Base-by-base conservation (phyloP, 2,329 filamentous ascomycete species). In the Pseudogymnoascus sp. region DNA sequence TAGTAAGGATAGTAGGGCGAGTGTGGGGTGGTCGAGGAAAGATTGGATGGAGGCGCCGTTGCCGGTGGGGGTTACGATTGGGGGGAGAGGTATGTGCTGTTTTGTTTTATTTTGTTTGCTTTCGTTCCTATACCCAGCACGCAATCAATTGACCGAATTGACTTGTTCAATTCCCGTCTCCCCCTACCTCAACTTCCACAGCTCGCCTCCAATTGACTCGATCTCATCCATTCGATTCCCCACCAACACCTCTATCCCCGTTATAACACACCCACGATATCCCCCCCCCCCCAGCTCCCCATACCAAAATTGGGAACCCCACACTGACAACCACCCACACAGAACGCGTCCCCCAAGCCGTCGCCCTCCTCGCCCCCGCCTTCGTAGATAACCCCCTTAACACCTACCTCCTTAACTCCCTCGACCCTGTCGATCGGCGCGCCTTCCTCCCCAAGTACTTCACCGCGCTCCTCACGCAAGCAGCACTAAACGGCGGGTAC, bases 391-490 rank as follows among this genome's bases (percentile, higher is more conserved):
- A 59, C n/a, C 42, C 68, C 5, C 62, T 67, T 21, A 67, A 68
- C 34, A 64, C 36, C 12, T 69, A 68, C 39, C n/a, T 68, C 10
- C 64, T 69, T 4, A 62, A 62, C 21, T 61, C 59, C n/a, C 60
- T 69, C 36, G 39, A 64, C 1, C 34, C 62, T 2, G 42, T 47
- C 11, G 40, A 62, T 12, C 60, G 66, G 31, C 29, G 47, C 14
- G 61, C 65, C 14, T 69, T 68, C 62, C 62, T 66, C 1, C 65
- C 66, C 3, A 42, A 39, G 1, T 68, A 65, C 54, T 69, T 69
- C 61, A 47, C 60, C 29, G 57, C 60, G 4, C 57, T 70, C 12
- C 40, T 69, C n/a, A 67, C 51, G 18, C 65, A 66, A 1, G 68
- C 68, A n/a, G 45, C 63, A 3, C 39, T 68, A 39, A 70, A 70